Conservation (phyloP, 2,329 filamentous ascomycete species). For the Aureobasidium vineae region DNA sequence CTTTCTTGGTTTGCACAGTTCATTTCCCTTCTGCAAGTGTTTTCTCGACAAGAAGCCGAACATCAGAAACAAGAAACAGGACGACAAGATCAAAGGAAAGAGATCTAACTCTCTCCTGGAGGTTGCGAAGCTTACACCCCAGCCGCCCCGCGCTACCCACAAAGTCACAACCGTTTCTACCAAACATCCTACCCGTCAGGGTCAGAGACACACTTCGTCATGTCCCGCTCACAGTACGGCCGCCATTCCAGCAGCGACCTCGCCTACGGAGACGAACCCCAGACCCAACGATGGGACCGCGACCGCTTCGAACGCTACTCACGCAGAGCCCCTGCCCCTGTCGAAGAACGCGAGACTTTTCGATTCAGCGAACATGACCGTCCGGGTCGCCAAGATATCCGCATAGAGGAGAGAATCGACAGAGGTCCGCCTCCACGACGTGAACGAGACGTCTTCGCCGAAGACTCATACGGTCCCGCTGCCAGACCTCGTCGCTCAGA, state of each 20-base stretch:
- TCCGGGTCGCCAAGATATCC: constrained; percentile 44
- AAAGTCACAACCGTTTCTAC: constrained; percentile 17
- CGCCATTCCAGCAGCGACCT: constrained; percentile 44
- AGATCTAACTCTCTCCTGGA: not conserved
- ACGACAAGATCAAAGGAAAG: not conserved
- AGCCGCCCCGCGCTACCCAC: constrained; percentile 16
- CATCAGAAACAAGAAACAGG: not conserved
- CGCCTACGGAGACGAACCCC: constrained; percentile 45
- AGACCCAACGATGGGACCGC: constrained; percentile 50
- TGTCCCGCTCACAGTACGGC: constrained; percentile 19
- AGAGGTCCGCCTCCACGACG: constrained; percentile 34
- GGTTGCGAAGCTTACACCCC: constrained; percentile 1
- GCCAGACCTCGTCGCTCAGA: constrained; percentile 40
- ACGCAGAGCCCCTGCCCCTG: constrained; percentile 32
- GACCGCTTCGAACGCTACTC: constrained; percentile 50
- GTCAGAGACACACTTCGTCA: constrained; percentile 10
- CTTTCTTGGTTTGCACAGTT: not conserved
- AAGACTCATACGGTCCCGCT: constrained; percentile 47
- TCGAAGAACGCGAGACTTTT: constrained; percentile 44
- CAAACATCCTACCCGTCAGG: constrained; percentile 12
- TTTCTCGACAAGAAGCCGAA: not conserved
- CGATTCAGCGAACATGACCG: constrained; percentile 42
- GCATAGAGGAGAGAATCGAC: constrained; percentile 44
- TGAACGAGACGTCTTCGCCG: constrained; percentile 52
- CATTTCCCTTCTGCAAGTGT: not conserved